Evolutionary conservation across 1,139 yeast species (phyloP).

Genomic region (Kodamaea sp.): DNA sequence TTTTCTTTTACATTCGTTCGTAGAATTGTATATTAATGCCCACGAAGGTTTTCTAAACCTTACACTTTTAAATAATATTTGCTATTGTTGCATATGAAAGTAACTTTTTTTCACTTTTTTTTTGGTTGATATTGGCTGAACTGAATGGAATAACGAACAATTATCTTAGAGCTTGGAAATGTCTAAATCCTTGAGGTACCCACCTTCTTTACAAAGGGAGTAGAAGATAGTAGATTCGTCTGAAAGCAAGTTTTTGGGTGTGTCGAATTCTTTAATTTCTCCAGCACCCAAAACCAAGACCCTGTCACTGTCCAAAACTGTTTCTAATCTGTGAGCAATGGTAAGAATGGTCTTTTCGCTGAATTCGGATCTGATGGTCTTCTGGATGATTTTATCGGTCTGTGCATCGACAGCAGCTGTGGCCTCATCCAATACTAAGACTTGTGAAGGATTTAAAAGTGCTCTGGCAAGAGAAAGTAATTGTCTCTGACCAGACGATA

Average conservation of each 20-base stretch:
- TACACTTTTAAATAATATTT: too few species aligned
- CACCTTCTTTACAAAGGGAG: slow-evolving; percentile 36
- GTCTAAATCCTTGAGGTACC: slow-evolving; percentile 14
- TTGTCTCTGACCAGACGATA: slow-evolving; percentile 41
- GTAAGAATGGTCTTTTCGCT: slow-evolving; percentile 36
- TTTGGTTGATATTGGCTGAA: too few species aligned
- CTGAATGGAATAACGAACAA: too few species aligned
- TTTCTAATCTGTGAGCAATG: slow-evolving; percentile 40
- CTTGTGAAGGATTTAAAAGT: slow-evolving; percentile 31
- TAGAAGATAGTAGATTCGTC: slow-evolving; percentile 28
- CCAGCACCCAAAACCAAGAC: slow-evolving; percentile 36
- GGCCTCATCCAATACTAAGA: slow-evolving; percentile 39
- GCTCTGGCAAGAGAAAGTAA: slow-evolving; percentile 41
- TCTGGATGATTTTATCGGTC: slow-evolving; percentile 38
- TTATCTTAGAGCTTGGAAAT: background rate
- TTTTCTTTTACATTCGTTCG: too few species aligned
- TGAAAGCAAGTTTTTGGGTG: slow-evolving; percentile 29
- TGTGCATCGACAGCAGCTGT: slow-evolving; percentile 42
- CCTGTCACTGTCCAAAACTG: slow-evolving; percentile 37
- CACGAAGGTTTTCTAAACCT: too few species aligned
- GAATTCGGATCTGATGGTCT: slow-evolving; percentile 33
- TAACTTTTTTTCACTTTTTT: too few species aligned
- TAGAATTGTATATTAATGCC: too few species aligned
- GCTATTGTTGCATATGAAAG: too few species aligned
- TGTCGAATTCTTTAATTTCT: slow-evolving; percentile 31